Base-by-base conservation (phyloP, 129 eudicot genomes). In the Erigeron canadensis region DNA sequence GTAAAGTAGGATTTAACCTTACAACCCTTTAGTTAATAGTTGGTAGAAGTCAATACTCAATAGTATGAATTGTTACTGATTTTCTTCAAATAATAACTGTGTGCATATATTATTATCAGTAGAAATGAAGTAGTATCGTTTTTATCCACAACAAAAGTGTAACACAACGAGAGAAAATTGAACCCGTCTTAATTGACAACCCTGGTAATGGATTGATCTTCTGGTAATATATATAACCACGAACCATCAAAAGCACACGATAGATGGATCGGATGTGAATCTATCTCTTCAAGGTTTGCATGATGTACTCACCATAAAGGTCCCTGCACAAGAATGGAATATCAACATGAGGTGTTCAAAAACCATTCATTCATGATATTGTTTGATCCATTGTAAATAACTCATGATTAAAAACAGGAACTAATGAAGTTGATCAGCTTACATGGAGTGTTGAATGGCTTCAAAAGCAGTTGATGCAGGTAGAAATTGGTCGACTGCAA, bases 371-470 rank as follows among this genome's bases (percentile, higher is more conserved):
- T 16, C 7, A 17, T 15, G 1, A 15, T 45, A 3, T 45, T 2
- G 10, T 5, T 45, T 8, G 10, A 5, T 59, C 40, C 3, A 21
- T 19, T 11, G 34, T 28, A 1, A 28, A 28, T 28, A 28, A 28
- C 34, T 28, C 34, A 28, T 28, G 34, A 28, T 28, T 28, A n/a
- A 64, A 37, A 37, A 21, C 7, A 63, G 1, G 39, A 18, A 63
- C 23, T 23, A 43, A 60, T 43, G 34, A 44, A 64, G 34, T 8
- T 45, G 10, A n/a, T n/a, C n/a, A 38, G 58, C 95, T 84, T 87
- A 93, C 98, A 93, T 89, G 69, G 98, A 93, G 81, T 93, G 77
- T 65, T 87, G 96, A 65, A 93, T 89, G 76, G 95, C 95, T 2
- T 89, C 96, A 54, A 54, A 68, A 63, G 98, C 98, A 22, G 83